Conservation (phyloP, 2,329 filamentous ascomycete species). For the Sordariomycetes sp. region DNA sequence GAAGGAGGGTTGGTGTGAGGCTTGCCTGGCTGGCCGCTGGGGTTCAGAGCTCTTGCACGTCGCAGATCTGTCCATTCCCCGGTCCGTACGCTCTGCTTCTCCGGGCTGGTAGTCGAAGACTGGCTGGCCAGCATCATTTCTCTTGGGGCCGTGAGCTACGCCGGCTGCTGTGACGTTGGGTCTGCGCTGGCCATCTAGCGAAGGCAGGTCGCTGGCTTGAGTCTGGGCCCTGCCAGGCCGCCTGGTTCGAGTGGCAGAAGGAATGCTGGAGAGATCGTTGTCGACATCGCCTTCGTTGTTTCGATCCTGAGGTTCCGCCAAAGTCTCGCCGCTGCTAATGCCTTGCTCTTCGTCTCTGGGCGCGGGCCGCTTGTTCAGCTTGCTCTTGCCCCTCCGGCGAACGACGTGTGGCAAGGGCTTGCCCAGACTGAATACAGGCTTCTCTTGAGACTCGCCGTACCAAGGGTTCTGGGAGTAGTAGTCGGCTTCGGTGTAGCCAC, state of each 20-base stretch:
- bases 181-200: neutral
- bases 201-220: neutral
- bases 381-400: neutral
- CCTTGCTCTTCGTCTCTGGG: neutral
- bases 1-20: conserved; percentile 1
- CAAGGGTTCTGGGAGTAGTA: conserved; percentile 1
- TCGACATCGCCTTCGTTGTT: neutral
- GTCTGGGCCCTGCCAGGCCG: too few relatives aligned
- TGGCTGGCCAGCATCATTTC: conserved; percentile 5
- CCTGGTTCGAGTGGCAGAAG: too few relatives aligned
- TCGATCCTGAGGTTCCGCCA: too few relatives aligned
- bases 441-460: neutral
- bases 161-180: conserved; percentile 1
- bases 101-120: conserved; percentile 5
- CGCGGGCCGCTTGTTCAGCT: neutral
- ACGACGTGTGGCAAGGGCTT: conserved; percentile 3
- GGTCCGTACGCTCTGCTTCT: neutral
- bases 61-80: neutral
- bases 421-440: conserved; percentile 4
- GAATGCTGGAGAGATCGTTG: neutral
- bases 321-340: neutral
- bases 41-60: neutral
- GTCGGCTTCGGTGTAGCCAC: neutral
- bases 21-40: neutral
- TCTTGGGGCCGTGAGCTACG: conserved; percentile 2